Evolutionary conservation across 2,329 filamentous ascomycete species (phyloP), one percentile per base, ranked within the genome.

Genomic region (Sphaerostilbella broomeana): DNA sequence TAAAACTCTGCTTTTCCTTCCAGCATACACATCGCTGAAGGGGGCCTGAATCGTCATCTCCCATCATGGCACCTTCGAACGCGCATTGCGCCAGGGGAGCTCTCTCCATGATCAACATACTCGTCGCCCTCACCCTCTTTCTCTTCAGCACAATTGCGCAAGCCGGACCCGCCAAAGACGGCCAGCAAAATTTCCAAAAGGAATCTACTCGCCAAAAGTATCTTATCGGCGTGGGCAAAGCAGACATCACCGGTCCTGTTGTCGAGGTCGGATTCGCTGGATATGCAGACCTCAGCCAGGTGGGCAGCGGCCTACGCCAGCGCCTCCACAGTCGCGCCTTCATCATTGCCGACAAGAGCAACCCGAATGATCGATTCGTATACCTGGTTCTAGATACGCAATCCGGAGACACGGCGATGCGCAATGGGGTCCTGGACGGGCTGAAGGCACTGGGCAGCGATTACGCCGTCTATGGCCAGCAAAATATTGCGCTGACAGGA

Each of bases 181-280:
- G 33, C 17, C 15, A 27, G 13, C 42, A 31, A 36, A 25, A 19
- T 12, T 37, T 42, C 11, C 13, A 34, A 7, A 29, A 33, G 8
- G 33, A 26, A 17, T 33, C 38, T n/a, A 38, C 28, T 22, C 39
- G 59, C 17, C 57, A 61, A 40, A 56, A 54, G 43, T 77, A 75
- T 44, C 62, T 76, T 22, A 53, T 77, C 31, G 74, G 73, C 13
- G 71, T 73, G 2, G 73, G 73, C 32, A 77, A 76, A 55, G 72
- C 68, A 5, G 74, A 78, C 49, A 75, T 77, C 49, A 78, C 74
- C 0, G 73, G 85, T 2, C 87, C 88, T 0, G 86, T 94, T 10
- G 88, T 94, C 16, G 87, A 95, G 60, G 76, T 95, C 55, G 88
- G 87, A 53, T 75, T 95, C 57, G 92, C 90, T 72, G 89, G 89